Base-by-base conservation (phyloP, 164 flowering plant species). In the Sextonia rubra region DNA sequence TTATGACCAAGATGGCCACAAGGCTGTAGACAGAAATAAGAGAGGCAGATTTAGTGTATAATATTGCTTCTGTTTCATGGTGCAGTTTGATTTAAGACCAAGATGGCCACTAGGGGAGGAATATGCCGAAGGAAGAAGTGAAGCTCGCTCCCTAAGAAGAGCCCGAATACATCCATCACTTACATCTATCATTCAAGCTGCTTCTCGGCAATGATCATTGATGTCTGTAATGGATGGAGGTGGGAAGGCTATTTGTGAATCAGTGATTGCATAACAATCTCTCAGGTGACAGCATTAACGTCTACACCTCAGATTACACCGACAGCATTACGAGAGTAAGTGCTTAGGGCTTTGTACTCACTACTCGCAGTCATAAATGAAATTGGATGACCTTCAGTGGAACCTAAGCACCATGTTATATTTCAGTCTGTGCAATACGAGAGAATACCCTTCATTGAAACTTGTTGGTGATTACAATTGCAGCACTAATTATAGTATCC, bases 101-200 rank as follows among this genome's bases (percentile, higher is more conserved):
- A 85, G 99, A 76, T 95, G 98, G 99, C 99, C 99, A 32, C 63
- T 95, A 72, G 99, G 98, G 29, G 98, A 90, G 83, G 98, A 92
- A 78, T 82, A 83, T 69, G 81, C 87, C 8, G 86, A 89, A 81
- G 98, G 97, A 71, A 90, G 82, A 82, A 95, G 95, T 71, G 85
- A 82, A 77, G 92, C 97, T 47, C 93, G 97, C 17, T 95, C 97
- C 12, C 17, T 95, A 78, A 89, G 81, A 75, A 91, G 63, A 68
- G 98, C 94, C 29, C 83, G 98, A 22, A 81, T 93, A 30, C 96
- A 95, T 85, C 98, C 97, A 22, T 95, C 98, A 2, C 93, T 95
- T 18, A 95, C 99, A 69, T 91, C 98, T 66, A 73, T 95, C 48
- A 85, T 87, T 75, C 91, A 90, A 82, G 93, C 88, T 72, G 90